phyloP scores from a whole-genome alignment of 169 alveolate species.

The Plasmodium blacklocki region DNA sequence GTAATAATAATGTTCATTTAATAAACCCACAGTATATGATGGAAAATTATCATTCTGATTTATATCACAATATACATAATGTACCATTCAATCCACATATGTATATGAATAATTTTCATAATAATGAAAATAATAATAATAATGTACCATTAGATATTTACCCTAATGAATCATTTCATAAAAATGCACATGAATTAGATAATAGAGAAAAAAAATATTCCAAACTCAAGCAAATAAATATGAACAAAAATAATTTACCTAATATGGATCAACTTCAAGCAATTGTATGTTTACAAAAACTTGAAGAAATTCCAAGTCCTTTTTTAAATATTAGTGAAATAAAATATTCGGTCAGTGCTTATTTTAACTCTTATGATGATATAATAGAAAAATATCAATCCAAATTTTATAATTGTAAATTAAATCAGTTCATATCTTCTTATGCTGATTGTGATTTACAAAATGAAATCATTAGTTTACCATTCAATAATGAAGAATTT shows the following conservation, averaged over 20 bases:
- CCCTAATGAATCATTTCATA: not conserved
- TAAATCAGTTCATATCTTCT: conserved; percentile 45
- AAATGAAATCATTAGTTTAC: conserved; percentile 82
- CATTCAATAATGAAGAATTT: conserved; percentile 82
- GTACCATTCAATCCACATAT: conserved; percentile 9
- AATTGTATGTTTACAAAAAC: conserved; percentile 75
- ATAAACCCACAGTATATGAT: conserved; percentile 20
- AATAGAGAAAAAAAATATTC: conserved; percentile 21
- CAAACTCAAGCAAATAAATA: conserved; percentile 12
- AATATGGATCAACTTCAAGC: conserved; percentile 51
- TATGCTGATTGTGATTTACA: conserved; percentile 81
- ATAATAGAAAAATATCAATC: conserved; percentile 79
- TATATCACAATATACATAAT: conserved; percentile 21
- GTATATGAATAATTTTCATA: not conserved
- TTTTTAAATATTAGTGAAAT: conserved; percentile 66
- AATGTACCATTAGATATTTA: conserved; percentile 1
- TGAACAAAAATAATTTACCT: not conserved
- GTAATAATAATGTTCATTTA: not conserved
- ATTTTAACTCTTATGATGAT: conserved; percentile 83
- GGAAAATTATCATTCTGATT: conserved; percentile 21
- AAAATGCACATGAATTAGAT: not conserved
- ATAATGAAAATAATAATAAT: conserved; percentile 12
- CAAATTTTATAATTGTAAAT: conserved; percentile 75
- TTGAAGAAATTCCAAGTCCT: conserved; percentile 82
- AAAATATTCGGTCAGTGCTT: conserved; percentile 80